Base-by-base conservation (phyloP, 352 stramenopile species). In the Phytophthora meadii region DNA sequence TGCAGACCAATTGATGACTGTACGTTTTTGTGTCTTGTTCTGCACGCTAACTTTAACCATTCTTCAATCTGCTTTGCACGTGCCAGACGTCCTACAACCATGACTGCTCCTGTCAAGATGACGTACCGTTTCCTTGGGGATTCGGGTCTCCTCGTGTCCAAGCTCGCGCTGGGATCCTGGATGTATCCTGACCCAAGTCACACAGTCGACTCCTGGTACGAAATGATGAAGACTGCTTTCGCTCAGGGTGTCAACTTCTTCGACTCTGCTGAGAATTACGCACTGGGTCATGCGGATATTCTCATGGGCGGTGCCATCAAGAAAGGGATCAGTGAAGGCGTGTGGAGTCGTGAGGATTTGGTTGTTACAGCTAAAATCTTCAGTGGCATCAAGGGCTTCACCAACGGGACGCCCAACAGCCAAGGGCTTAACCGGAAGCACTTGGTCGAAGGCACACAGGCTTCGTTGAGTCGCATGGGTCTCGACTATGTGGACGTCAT, bases 311-410 rank as follows among this genome's bases (percentile, higher is more conserved):
- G 40, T 12, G 17, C 40, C 40, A 25, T 24, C 40, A 27, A 48
- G 9, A 48, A 48, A 19, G 41, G 41, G 17, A 11, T 19, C 40
- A 46, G 15, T 12, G 40, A 34, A 34, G 30, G 30, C 8, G 30
- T 34, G 30, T 34, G 30, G 30, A 34, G 30, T 34, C 30, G 30
- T 34, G 78, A 88, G 22, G 75, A 89, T 22, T 63, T 88, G 3
- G 68, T 90, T 5, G 47, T 90, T 41, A 72, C 63, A 8, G 81
- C 81, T 40, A 90, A 90, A 57, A 76, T 89, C 48, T 81, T 76
- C 50, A 57, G 74, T 25, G 79, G 74, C 10, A 55, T 37, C 48
- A 55, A 22, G 22, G 22, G 22, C 22, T 22, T 22, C 22, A 22
- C 22, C 22, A 22, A 22, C 22, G 22, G 22, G 22, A 22, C 22